These are phyloP conservation scores for Candida corydali DNA, from an alignment of 805 yeast species.

Conservation along the genomic window DNA sequence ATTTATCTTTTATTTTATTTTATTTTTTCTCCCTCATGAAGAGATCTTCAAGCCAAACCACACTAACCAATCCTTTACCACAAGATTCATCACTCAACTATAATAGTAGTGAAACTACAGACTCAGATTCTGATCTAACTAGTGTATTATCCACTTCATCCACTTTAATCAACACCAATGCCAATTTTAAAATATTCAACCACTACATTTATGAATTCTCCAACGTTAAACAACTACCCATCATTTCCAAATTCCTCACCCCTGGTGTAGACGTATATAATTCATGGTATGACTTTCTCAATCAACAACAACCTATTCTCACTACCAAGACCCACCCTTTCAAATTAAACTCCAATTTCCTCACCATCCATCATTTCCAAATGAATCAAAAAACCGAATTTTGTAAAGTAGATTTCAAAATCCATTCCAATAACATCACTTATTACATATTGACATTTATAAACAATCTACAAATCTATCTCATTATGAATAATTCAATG, in stretches of 20 bases:
- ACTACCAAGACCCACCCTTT: conserved; percentile 6
- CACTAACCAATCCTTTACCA: too few relatives aligned
- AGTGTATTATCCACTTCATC: conserved; percentile 1
- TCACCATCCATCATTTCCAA: conserved; percentile 17
- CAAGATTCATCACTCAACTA: conserved; percentile 4
- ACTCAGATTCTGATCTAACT: background rate
- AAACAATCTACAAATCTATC: conserved; percentile 10
- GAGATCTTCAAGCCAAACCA: conserved; percentile 5
- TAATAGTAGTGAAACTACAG: background rate
- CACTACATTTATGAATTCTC: background rate
- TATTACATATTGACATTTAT: conserved; percentile 24
- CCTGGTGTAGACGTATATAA: conserved; percentile 9
- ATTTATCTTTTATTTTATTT: background rate
- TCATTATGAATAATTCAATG: conserved; percentile 24
- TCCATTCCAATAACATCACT: conserved; percentile 24
- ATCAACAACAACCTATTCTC: conserved; percentile 1
- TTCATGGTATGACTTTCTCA: background rate
- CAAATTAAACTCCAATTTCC: conserved; percentile 22
- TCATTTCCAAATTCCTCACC: conserved; percentile 18
- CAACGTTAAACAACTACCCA: conserved; percentile 13
- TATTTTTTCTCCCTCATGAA: too few relatives aligned
- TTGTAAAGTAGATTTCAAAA: conserved; percentile 28
- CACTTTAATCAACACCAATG: conserved; percentile 2
- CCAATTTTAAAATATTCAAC: background rate
- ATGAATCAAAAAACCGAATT: conserved; percentile 16